Evolutionary conservation across 306 rosid genomes (phyloP).

Genomic region (Pterocarpus santalinus): DNA sequence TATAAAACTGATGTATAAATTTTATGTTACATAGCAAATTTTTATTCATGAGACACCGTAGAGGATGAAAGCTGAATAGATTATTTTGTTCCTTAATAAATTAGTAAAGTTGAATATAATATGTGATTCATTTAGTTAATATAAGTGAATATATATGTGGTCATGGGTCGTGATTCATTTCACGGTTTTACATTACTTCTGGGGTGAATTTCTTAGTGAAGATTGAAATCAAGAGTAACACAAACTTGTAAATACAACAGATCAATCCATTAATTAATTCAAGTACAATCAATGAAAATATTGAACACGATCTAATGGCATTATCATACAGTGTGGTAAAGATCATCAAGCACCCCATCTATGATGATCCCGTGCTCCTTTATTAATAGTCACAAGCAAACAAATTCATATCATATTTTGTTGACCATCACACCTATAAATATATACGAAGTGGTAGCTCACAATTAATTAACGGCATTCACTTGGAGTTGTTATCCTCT

Average conservation of each 20-base stretch:
- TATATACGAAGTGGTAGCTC: neutral
- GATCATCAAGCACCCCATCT: constrained; percentile 20
- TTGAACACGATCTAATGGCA: neutral
- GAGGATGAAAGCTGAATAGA: too few relatives aligned
- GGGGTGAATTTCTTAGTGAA: neutral
- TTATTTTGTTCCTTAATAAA: too few relatives aligned
- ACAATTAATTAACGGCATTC: constrained; percentile 7
- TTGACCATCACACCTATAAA: neutral
- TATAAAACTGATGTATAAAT: too few relatives aligned
- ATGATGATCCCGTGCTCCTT: constrained; percentile 6
- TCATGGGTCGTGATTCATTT: too few relatives aligned
- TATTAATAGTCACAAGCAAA: constrained; percentile 17
- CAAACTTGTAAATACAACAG: neutral
- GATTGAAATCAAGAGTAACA: neutral
- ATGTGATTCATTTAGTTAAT: too few relatives aligned
- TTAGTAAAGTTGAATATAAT: too few relatives aligned
- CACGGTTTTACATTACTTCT: neutral
- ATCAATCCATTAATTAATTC: constrained; percentile 2
- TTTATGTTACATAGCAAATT: too few relatives aligned
- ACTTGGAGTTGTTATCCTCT: neutral
- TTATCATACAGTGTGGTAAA: neutral
- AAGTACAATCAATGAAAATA: constrained; percentile 23
- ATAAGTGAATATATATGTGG: too few relatives aligned
- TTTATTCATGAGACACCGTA: too few relatives aligned
- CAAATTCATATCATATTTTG: neutral